Conservation (phyloP, 257 asterid genomes). For the Solanum chmielewskii region DNA sequence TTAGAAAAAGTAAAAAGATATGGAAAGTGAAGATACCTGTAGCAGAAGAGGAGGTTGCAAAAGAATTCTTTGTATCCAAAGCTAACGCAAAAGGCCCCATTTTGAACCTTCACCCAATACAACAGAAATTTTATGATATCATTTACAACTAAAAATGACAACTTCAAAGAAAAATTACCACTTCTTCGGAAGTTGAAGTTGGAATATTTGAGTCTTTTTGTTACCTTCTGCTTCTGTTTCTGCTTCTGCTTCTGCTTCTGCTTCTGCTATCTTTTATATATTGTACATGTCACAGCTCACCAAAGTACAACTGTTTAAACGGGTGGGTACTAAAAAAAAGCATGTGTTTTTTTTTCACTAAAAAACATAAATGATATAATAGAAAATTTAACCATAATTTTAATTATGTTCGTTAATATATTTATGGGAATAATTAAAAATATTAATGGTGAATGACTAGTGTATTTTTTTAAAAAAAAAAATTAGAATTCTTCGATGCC, state of each 20-base stretch:
- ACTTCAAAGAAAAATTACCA: background rate
- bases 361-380: no score
- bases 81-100: conserved; percentile 67
- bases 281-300: background rate
- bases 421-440: no score
- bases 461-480: no score
- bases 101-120: background rate
- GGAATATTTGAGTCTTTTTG: background rate
- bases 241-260: no score
- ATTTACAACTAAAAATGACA: background rate
- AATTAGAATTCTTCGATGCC: no score
- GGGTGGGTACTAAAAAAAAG: background rate
- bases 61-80: conserved; percentile 44
- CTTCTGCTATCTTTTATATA: no score
- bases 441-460: background rate
- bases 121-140: background rate
- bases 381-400: background rate
- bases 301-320: background rate
- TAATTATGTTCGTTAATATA: no score
- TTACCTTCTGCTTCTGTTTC: background rate
- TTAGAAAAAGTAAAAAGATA: background rate
- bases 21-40: background rate
- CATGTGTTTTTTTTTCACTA: background rate
- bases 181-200: background rate
- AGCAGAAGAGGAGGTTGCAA: conserved; percentile 6